Evolutionary conservation across 2,329 filamentous ascomycete species (phyloP), one percentile per base, ranked within the genome.

Genomic region (Septoria linicola): DNA sequence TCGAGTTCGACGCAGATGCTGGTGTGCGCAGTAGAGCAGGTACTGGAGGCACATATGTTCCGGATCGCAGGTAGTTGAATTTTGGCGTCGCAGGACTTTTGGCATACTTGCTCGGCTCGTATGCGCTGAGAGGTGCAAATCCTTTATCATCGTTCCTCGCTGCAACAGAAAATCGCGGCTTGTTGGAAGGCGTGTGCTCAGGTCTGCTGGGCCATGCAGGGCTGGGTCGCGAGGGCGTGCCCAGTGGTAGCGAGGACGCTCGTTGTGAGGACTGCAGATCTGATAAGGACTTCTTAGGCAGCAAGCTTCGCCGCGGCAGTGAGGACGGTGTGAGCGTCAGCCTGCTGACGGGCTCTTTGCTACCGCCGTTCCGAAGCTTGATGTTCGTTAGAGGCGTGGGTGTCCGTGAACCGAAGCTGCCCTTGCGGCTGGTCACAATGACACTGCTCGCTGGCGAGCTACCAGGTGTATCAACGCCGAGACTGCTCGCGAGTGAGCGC

Each of bases 381-480:
- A 53, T 57, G 53, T 60, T 60, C 20, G 39, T 60, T 8, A 66
- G 49, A 1, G 59, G 61, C 14, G 65, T 66, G 7, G 79, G 75
- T 8, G 76, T 79, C 3, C 69, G 62, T 3, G 66, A 65, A 17
- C 72, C 72, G 19, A 78, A 76, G 60, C 73, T 76, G 57, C 71
- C 73, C 61, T 73, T 78, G 21, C 77, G 74, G 51, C 78, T 76
- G 23, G 61, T 81, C 67, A 55, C 53, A 41, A 85, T 70, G 16
- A 87, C 74, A 16, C 83, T 87, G 13, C 83, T 86, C 20, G 84
- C 82, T 20, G 85, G 84, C 3, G 84, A 87, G 60, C 74, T 81
- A 44, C 74, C 74, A 2, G 80, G 79, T 1, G 80, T 81, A 43
- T 75, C 89, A 39, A 83, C 49, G 72, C 51, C 51, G 40, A 81